Evolutionary conservation across 2,329 filamentous ascomycete genomes (phyloP).

Genomic region (Exophiala phaeomuriformis): DNA sequence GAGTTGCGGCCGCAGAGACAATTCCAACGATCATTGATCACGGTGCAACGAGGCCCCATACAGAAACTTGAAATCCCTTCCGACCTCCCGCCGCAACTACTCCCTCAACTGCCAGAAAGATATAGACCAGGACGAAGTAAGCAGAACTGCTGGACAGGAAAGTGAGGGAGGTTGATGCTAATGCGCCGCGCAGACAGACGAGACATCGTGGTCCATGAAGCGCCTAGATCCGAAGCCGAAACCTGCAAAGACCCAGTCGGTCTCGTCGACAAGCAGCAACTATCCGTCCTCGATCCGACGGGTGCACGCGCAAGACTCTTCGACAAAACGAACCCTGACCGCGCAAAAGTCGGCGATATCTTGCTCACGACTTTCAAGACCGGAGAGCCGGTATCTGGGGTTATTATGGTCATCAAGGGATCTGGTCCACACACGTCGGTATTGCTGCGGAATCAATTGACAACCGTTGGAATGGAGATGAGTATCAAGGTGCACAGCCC

Average conservation of each 20-base stretch:
- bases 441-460: slow-evolving; percentile 76
- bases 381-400: slow-evolving; percentile 83
- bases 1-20: slow-evolving; percentile 48
- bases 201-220: slow-evolving; percentile 49
- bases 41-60: slow-evolving; percentile 41
- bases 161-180: not conserved
- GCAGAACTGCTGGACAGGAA: not conserved
- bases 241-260: slow-evolving; percentile 56
- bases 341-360: slow-evolving; percentile 79
- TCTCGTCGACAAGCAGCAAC: slow-evolving; percentile 60
- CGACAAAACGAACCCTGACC: slow-evolving; percentile 63
- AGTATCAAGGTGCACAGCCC: slow-evolving; percentile 95
- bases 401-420: slow-evolving; percentile 77
- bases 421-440: slow-evolving; percentile 86
- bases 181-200: slow-evolving; percentile 34
- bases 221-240: slow-evolving; percentile 32
- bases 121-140: slow-evolving; percentile 36
- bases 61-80: slow-evolving; percentile 36
- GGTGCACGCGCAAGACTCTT: slow-evolving; percentile 78
- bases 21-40: slow-evolving; percentile 44
- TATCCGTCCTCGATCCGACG: slow-evolving; percentile 71
- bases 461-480: slow-evolving; percentile 86
- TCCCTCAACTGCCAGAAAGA: slow-evolving; percentile 37
- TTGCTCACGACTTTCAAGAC: slow-evolving; percentile 79
- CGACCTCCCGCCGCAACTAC: slow-evolving; percentile 38